Percentiles rank a stretch among this genome's conserved stretches.
phyloP scores from a whole-genome alignment of 768 basidiomycete genomes.

The Stropharia rugosoannulata region DNA sequence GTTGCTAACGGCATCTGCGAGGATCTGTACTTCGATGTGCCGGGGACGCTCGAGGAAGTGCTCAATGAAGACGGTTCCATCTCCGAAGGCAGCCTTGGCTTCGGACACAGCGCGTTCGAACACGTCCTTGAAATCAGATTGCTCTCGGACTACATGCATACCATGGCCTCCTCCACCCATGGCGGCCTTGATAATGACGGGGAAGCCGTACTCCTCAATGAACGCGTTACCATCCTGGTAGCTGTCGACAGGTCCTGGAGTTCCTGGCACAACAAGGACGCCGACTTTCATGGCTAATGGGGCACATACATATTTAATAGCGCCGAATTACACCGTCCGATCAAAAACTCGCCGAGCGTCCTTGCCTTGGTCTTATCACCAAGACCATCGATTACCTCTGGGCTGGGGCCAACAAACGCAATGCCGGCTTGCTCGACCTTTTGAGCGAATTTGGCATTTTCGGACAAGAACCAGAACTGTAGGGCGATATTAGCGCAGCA shows the following conservation, averaged over 20 bases:
- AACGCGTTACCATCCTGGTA: conserved; percentile 85
- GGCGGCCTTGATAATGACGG: conserved; percentile 99
- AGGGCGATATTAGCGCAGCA: background rate
- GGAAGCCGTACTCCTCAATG: conserved; percentile 95
- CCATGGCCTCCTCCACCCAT: conserved; percentile 99
- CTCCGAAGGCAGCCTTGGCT: conserved; percentile 95
- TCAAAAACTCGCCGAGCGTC: conserved; percentile 59
- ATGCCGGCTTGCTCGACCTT: conserved; percentile 98
- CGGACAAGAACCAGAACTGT: conserved; percentile 93
- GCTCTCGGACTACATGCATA: conserved; percentile 97
- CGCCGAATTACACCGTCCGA: conserved; percentile 7
- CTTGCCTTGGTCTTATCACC: conserved; percentile 99
- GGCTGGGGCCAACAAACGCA: conserved; percentile 93
- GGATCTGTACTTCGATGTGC: conserved; percentile 96
- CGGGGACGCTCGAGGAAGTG: conserved; percentile 95
- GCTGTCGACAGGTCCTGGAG: conserved; percentile 85
- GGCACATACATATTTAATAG: background rate
- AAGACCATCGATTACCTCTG: conserved; percentile 94
- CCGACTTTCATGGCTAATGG: conserved; percentile 77
- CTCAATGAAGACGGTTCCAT: conserved; percentile 99
- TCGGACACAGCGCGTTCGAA: conserved; percentile 94
- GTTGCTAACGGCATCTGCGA: conserved; percentile 91
- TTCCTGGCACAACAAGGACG: conserved; percentile 97
- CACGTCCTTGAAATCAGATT: conserved; percentile 83
- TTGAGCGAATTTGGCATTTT: conserved; percentile 95